phyloP scores from a whole-genome alignment of 306 rosid genomes.

The Acmispon strigosus region DNA sequence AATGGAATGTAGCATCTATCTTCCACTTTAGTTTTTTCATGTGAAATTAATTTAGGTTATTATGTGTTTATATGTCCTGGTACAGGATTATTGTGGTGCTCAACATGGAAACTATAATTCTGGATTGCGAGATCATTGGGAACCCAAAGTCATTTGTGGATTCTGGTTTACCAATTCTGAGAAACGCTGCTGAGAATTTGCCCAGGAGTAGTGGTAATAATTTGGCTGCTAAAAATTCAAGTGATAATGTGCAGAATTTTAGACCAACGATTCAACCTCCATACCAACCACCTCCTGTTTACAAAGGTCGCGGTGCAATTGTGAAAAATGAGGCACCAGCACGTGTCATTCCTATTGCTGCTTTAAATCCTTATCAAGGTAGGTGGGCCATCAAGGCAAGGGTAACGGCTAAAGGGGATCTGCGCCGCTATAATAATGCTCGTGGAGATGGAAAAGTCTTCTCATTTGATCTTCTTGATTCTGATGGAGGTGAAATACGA shows the following conservation, averaged over 20 bases:
- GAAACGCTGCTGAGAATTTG: slow-evolving; percentile 12
- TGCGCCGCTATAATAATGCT: slow-evolving; percentile 93
- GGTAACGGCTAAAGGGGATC: slow-evolving; percentile 93
- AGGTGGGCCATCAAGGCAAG: slow-evolving; percentile 98
- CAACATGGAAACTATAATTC: slow-evolving; percentile 76
- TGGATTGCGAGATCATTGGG: slow-evolving; percentile 72
- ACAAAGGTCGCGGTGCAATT: slow-evolving; percentile 65
- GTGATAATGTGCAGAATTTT: slow-evolving; percentile 41
- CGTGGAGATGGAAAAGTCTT: slow-evolving; percentile 97
- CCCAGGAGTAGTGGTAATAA: slow-evolving; percentile 28
- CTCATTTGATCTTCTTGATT: slow-evolving; percentile 94
- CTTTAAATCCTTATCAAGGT: slow-evolving; percentile 92
- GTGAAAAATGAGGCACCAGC: slow-evolving; percentile 95
- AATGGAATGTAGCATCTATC: neutral
- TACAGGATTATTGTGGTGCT: slow-evolving; percentile 79
- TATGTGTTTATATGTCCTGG: slow-evolving; percentile 6
- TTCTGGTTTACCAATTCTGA: slow-evolving; percentile 41
- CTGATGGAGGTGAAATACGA: slow-evolving; percentile 95
- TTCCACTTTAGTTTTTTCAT: neutral
- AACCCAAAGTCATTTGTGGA: slow-evolving; percentile 45
- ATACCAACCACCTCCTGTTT: slow-evolving; percentile 76
- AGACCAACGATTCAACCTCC: slow-evolving; percentile 82
- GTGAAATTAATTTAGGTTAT: neutral
- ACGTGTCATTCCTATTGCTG: slow-evolving; percentile 75
- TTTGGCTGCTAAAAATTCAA: slow-evolving; percentile 27